Evolutionary conservation across 2,329 filamentous ascomycete species (phyloP), one percentile per base, ranked within the genome.

Genomic region (Orbilia blumenaviensis): DNA sequence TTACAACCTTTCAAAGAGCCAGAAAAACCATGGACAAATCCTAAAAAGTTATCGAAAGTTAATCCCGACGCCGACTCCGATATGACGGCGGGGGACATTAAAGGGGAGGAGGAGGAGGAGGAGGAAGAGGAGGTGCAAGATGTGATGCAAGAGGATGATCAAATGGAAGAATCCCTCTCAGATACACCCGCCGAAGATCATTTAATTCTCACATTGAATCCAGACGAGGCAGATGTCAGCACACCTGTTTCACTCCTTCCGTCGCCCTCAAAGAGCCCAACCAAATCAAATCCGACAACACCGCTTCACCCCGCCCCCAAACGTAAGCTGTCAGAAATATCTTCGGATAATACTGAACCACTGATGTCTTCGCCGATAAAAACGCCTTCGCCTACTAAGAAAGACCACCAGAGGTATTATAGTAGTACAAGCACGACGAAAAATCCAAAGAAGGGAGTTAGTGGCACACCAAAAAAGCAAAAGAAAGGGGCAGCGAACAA

Each of bases 221-320:
- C 56, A 60, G 25, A 63, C 18, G 56, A 48, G 6, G 54, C 50
- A 8, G 32, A 56, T 38, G 23, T 32, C n/a, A 54, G 48, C 25
- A 56, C 52, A n/a, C 46, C 60, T 23, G 50, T 61, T 6, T 38
- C 61, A 4, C 25, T 72, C 27, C 62, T 77, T 1, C 66, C 67
- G 8, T 72, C 72, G 21, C 72, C 72, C 8, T 71, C 64, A 4
- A 77, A 79, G 68, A 61, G 80, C 81, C 50, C 78, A 77, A 82
- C 71, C 80, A 81, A 66, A 80, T 76, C 72, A 74, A 54, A 79
- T 80, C 29, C 74, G 80, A 54, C 80, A 79, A 61, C 60, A 78
- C 41, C 80, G 7, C 38, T 72, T 18, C 64, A 71, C 16, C 66
- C 76, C n/a, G 63, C 61, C 12, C 72, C 72, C 10, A 77, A 77